Percentiles rank a stretch among this genome's conserved stretches.
Evolutionary conservation across 352 stramenopile species (phyloP).

Genomic region (Phytophthora multivora): DNA sequence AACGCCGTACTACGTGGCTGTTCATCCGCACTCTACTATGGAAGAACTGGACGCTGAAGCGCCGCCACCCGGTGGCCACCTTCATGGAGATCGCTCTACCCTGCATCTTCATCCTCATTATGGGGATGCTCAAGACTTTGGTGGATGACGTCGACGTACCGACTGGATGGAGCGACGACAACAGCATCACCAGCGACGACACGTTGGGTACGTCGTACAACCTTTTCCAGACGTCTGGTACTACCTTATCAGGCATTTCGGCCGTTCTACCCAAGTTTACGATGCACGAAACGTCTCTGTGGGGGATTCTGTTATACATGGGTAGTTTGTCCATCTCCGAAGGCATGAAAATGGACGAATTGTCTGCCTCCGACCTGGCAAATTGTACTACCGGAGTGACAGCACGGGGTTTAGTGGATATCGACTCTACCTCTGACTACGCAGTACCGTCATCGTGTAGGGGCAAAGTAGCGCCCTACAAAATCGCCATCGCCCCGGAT

Average conservation of each 20-base stretch:
- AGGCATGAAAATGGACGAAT: conserved; percentile 46
- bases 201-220: conserved; percentile 52
- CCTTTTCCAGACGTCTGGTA: conserved; percentile 47
- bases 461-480: conserved; percentile 57
- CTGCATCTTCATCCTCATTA: conserved; percentile 61
- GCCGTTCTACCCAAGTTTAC: conserved; percentile 51
- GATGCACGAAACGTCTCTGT: conserved; percentile 57
- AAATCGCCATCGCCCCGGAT: conserved; percentile 63
- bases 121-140: conserved; percentile 59
- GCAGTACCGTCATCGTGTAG: conserved; percentile 39
- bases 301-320: conserved; percentile 57
- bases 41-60: conserved; percentile 77
- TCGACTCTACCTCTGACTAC: conserved; percentile 40
- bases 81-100: conserved; percentile 60
- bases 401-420: conserved; percentile 34
- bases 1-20: conserved; percentile 35
- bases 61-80: conserved; percentile 54
- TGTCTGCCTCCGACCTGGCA: conserved; percentile 31
- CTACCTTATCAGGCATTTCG: conserved; percentile 32
- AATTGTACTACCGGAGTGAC: conserved; percentile 40
- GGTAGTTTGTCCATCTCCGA: conserved; percentile 45
- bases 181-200: conserved; percentile 21
- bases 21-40: conserved; percentile 36
- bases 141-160: conserved; percentile 55
- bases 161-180: conserved; percentile 51